Evolutionary conservation across 352 stramenopile species (phyloP), one percentile per base, ranked within the genome.

Genomic region (Phytophthora megakarya): DNA sequence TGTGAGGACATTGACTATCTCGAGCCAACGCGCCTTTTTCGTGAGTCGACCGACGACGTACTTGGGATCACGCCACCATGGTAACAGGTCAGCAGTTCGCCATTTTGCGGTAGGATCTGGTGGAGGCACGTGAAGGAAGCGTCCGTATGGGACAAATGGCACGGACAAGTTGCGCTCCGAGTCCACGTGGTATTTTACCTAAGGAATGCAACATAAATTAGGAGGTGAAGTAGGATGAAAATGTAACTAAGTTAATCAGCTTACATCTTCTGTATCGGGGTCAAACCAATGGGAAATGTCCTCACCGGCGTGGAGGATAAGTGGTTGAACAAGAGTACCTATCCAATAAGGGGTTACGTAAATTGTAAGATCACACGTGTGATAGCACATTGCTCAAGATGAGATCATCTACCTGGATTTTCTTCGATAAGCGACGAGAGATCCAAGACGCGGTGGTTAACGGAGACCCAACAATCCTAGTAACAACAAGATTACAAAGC

Each of bases 231-330:
- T 22, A 52, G 44, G 18, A 57, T n/a, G n/a, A 48, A 16, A 37
- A 8, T 12, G 10, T 10, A 19, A 28, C 10, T n/a, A n/a, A n/a
- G n/a, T n/a, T n/a, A n/a, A n/a, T n/a, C n/a, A 11, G 59, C 59
- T 15, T 75, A 93, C 82, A 51, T 96, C 81, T 7, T 78, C 65
- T 0, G 81, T 95, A 5, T 84, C 72, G 5, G 52, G 28, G 30
- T 97, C 84, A 61, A 98, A 98, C 93, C 93, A 98, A 56, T 98
- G 88, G 0, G 91, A 96, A 23, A 98, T 81, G 58, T 98, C 91
- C 28, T 92, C 80, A 5, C 92, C 92, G 21, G 93, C 90, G 62
- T 93, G 80, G 5, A 75, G 68, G 3, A 98, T 78, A 5, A 98
- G 68, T 39, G 86, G 84, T 48, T 97, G 79, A 7, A 88, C 88